These are phyloP conservation scores for Vicia villosa DNA, from an alignment of 306 rosid species.

Conservation along the genomic window DNA sequence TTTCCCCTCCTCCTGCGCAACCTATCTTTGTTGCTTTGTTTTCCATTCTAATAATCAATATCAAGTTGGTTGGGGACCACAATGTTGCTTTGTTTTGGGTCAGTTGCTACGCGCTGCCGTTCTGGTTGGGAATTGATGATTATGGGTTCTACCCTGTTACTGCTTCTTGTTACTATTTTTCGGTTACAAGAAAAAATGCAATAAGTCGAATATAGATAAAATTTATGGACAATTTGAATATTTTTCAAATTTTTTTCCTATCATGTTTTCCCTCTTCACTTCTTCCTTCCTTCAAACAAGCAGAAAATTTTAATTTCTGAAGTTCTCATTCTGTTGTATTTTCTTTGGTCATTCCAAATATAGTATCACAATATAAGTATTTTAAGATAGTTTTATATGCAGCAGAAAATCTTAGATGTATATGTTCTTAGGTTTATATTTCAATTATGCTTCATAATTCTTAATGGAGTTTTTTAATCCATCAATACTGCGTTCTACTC, in stretches of 20 bases:
- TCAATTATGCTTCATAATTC: not conserved
- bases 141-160: not conserved
- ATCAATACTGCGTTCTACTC: slow-evolving; percentile 3
- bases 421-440: not conserved
- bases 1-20: not conserved
- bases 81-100: not conserved
- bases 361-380: not conserved
- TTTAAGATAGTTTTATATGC: not conserved
- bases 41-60: not conserved
- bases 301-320: not conserved
- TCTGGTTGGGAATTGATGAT: not conserved
- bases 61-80: not conserved
- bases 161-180: not conserved
- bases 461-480: not conserved
- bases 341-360: slow-evolving; percentile 3
- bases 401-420: slow-evolving; percentile 17
- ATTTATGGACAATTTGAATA: not conserved
- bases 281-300: not conserved
- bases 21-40: not conserved
- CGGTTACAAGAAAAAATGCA: not conserved
- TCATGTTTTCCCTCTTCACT: not conserved
- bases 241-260: not conserved
- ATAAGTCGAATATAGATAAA: not conserved
- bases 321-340: not conserved
- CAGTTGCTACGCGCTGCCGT: not conserved